Evolutionary conservation across 2,329 filamentous ascomycete species (phyloP).

Genomic region (Cytospora chrysosperma): DNA sequence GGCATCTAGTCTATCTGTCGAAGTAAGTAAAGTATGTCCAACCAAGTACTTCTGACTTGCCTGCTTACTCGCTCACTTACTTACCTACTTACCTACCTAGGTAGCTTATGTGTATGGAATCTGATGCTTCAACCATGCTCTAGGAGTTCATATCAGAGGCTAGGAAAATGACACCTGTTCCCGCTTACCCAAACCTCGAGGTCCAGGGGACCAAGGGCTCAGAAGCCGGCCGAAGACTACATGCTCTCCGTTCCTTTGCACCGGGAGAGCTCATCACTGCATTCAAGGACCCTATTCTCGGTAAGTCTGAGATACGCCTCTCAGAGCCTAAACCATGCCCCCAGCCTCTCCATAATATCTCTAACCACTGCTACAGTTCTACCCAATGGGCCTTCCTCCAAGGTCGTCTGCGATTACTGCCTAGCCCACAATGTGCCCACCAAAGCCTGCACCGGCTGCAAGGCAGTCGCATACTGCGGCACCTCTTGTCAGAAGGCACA

Average conservation of each 20-base stretch:
- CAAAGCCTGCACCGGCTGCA: slow-evolving; percentile 53
- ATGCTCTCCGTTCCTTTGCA: slow-evolving; percentile 41
- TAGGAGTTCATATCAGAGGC: background rate
- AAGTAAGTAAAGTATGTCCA: no score
- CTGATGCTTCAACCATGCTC: no score
- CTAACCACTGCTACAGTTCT: slow-evolving; percentile 35
- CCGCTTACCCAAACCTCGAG: slow-evolving; percentile 15
- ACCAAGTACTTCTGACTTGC: no score
- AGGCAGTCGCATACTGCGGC: slow-evolving; percentile 54
- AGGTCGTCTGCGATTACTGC: slow-evolving; percentile 50
- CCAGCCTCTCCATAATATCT: background rate
- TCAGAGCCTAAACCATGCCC: no score
- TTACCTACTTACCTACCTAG: no score
- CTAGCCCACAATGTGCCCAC: slow-evolving; percentile 32
- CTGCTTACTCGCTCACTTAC: no score
- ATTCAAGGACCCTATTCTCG: slow-evolving; percentile 44
- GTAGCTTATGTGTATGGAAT: no score
- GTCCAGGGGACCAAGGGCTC: slow-evolving; percentile 29
- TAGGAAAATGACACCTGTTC: slow-evolving; percentile 11
- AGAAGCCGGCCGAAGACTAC: slow-evolving; percentile 44
- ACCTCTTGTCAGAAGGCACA: slow-evolving; percentile 52
- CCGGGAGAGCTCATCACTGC: slow-evolving; percentile 47
- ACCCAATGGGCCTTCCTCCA: slow-evolving; percentile 44
- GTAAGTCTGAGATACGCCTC: background rate
- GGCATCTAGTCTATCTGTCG: background rate